Evolutionary conservation across 2,329 filamentous ascomycete genomes (phyloP), one percentile per base, ranked within the genome.

Genomic region (Alternaria postmessia): DNA sequence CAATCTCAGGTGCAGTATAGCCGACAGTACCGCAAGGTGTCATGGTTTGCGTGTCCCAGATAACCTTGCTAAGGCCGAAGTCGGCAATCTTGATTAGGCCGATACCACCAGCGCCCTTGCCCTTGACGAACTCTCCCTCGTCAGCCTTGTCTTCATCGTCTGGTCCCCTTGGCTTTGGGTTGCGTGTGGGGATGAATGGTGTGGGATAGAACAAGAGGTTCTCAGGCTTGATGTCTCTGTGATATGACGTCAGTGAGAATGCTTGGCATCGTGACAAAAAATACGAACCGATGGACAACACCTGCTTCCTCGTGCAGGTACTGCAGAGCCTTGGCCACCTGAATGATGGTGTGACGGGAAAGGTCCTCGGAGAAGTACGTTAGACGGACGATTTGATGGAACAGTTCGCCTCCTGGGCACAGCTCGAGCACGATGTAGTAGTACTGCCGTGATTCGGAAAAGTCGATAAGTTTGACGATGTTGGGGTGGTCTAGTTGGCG

Each of bases 11-110:
- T 4, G 95, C 95, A 4, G 95, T 98, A 81, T 99, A 99, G 43
- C 95, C 95, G 58, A 98, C 95, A 0, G 95, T 99, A 59, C 95
- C 95, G 78, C 95, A 99, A n/a, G 95, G 95, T 3, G 95, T 99
- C 92, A 97, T 98, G 9, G 95, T 99, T 76, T 96, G 92, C 69
- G 89, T 95, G 72, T 98, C 95, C 95, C 95, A 99, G 16, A 99
- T 93, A 67, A 99, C 91, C 81, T 99, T 99, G 65, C 94, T 97
- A 9, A 99, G 84, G 56, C 95, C 95, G 76, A 99, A 99, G 75
- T 99, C 95, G 75, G 95, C 95, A 78, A 99, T 94, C 84, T 99
- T 98, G 82, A 99, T 97, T 65, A 87, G 84, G 32, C 95, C 95
- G 64, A 99, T 99, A 41, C 94, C 95, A 59, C 95, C 95, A 1